Evolutionary conservation across 257 asterid genomes (phyloP).

Genomic region (Scutellaria baicalensis): DNA sequence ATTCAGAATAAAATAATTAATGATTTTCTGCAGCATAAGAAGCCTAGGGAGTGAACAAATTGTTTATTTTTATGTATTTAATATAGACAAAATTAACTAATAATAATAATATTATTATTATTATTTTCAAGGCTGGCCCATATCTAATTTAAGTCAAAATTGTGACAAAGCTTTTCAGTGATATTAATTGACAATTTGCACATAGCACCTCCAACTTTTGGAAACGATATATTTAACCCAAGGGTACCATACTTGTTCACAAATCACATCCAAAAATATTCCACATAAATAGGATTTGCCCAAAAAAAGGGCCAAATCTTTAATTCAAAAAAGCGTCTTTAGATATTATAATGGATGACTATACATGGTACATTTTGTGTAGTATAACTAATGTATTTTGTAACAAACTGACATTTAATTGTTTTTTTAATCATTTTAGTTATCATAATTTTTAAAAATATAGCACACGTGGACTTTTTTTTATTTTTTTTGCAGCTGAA

Average conservation of each 20-base stretch:
- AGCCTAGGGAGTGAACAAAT: conserved; percentile 4
- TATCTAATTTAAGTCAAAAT: too few relatives aligned
- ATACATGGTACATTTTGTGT: too few relatives aligned
- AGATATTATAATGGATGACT: too few relatives aligned
- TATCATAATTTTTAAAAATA: too few relatives aligned
- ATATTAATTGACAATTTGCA: neutral
- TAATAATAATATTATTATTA: too few relatives aligned
- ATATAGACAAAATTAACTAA: neutral
- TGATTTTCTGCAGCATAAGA: conserved; percentile 8
- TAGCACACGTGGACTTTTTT: too few relatives aligned
- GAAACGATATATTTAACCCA: neutral
- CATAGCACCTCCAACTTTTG: neutral
- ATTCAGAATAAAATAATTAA: neutral
- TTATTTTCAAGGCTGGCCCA: too few relatives aligned
- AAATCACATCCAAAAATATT: neutral
- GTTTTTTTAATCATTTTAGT: too few relatives aligned
- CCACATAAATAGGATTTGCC: neutral
- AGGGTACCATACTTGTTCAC: neutral
- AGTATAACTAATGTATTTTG: too few relatives aligned
- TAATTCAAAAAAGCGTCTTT: neutral
- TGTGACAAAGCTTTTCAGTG: too few relatives aligned
- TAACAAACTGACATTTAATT: too few relatives aligned
- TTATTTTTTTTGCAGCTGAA: too few relatives aligned
- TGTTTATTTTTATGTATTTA: neutral
- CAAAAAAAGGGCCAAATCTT: neutral